Evolutionary conservation across 768 basidiomycete species (phyloP), one percentile per base, ranked within the genome.

Genomic region (Asterophora parasitica): DNA sequence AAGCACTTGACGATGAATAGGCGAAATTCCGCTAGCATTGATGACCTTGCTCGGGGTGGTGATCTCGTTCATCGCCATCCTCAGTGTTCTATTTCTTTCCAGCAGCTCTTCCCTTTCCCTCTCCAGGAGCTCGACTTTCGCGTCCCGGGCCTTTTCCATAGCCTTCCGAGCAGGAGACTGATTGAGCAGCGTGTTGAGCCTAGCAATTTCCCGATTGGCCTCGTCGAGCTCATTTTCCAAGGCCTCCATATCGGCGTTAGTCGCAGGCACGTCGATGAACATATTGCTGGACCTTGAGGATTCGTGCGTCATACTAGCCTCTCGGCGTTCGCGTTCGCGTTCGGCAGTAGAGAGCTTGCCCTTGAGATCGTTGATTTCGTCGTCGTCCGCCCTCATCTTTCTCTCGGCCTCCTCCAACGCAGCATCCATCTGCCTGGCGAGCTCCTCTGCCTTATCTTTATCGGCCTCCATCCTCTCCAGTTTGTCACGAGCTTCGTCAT

Each of bases 81-180:
- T 76, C 46, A 85, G 63, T 6, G 74, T 67, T 59, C 73, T 78
- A 56, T 92, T 76, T 27, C 88, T 74, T 51, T 88, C 88, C 40
- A 83, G 62, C 36, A 94, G 65, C 41, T 88, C 85, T 39, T 85
- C 85, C 57, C 81, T 87, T 62, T 89, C 84, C 52, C 75, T 75
- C 66, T 91, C 85, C 46, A 95, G 69, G 53, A 82, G 73, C 57
- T 86, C 82, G 37, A 93, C 83, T 62, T 79, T 82, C 23, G 79
- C 68, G 37, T 92, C 87, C 56, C 83, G 85, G 13, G 84, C 85
- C 52, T 78, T 80, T 17, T 88, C 85, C 48, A 92, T 79, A 0
- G 90, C 87, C 57, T 83, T 85, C 10, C 83, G 76, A 45, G 82
- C 83, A 12, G 85, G 87, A 15, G 83, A 88, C 52, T 88, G 84